phyloP scores from a whole-genome alignment of 257 asterid genomes.

The Verbascum thapsus region DNA sequence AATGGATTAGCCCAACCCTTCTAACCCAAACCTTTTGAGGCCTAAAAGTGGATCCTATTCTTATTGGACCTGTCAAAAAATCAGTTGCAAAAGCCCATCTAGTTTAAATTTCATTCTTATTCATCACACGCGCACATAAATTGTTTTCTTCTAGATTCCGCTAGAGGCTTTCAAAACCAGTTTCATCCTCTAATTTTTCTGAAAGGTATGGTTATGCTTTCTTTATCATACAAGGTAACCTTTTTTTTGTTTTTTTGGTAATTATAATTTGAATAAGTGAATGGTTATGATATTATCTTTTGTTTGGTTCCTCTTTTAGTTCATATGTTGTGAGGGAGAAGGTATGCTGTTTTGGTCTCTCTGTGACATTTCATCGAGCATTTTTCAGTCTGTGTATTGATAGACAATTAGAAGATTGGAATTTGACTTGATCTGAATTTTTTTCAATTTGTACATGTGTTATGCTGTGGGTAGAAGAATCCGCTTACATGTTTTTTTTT shows the following conservation, averaged over 20 bases:
- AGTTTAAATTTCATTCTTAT: too few relatives aligned
- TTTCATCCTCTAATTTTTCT: background rate
- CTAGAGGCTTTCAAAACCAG: too few relatives aligned
- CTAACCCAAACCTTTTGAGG: too few relatives aligned
- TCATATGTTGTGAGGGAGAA: background rate
- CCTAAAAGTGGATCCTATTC: too few relatives aligned
- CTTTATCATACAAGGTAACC: background rate
- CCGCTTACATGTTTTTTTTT: background rate
- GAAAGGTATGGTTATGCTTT: slow-evolving; percentile 23
- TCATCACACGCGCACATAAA: too few relatives aligned
- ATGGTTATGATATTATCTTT: background rate
- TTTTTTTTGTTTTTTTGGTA: background rate
- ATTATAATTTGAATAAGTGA: slow-evolving; percentile 5
- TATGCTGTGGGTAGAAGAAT: background rate
- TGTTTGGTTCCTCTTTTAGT: background rate
- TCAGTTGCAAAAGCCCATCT: too few relatives aligned
- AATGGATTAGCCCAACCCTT: too few relatives aligned
- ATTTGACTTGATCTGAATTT: background rate
- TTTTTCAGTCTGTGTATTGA: background rate
- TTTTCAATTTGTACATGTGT: background rate
- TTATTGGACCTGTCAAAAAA: too few relatives aligned
- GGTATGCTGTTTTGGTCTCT: background rate
- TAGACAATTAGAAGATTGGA: slow-evolving; percentile 3
- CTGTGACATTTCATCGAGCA: slow-evolving; percentile 20
- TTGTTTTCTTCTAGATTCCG: too few relatives aligned